These are phyloP conservation scores for Ogataea thermomethanolica DNA, from an alignment of 805 yeast genomes.

Conservation along the genomic window DNA sequence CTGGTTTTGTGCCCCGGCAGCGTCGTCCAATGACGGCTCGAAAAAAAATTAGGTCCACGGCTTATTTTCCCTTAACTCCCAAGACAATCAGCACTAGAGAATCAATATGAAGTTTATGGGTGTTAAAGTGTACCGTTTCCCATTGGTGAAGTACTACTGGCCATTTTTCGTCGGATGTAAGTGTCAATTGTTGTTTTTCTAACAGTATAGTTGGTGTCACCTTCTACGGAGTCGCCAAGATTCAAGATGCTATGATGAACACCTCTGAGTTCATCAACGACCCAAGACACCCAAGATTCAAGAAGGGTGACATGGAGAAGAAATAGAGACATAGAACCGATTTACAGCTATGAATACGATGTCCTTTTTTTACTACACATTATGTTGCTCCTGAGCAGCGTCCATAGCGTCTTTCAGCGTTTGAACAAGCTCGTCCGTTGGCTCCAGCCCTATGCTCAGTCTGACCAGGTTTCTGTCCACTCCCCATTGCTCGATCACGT, in stretches of 20 bases:
- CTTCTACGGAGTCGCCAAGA: slow-evolving; percentile 67
- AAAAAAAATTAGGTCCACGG: slow-evolving; percentile 8
- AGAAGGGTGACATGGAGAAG: slow-evolving; percentile 33
- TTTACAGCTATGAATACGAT: slow-evolving; percentile 12
- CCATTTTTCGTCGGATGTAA: slow-evolving; percentile 84
- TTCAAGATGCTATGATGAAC: slow-evolving; percentile 63
- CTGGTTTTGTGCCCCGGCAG: slow-evolving; percentile 12
- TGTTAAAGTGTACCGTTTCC: slow-evolving; percentile 35
- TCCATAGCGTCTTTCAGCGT: slow-evolving; percentile 53
- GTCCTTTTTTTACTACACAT: slow-evolving; percentile 13
- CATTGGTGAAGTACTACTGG: slow-evolving; percentile 69
- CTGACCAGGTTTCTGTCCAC: slow-evolving; percentile 76
- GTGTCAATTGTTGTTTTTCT: slow-evolving; percentile 28
- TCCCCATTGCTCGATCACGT: slow-evolving; percentile 77
- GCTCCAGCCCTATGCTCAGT: slow-evolving; percentile 84
- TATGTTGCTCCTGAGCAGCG: slow-evolving; percentile 38
- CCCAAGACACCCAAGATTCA: slow-evolving; percentile 94
- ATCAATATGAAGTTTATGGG: slow-evolving; percentile 33
- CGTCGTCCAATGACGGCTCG: slow-evolving; percentile 17
- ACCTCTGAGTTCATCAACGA: slow-evolving; percentile 84
- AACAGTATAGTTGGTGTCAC: slow-evolving; percentile 45
- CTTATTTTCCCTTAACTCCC: slow-evolving; percentile 10
- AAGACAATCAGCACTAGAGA: slow-evolving; percentile 1
- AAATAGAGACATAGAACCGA: slow-evolving; percentile 22
- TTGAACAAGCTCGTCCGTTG: slow-evolving; percentile 49